Percentiles rank a stretch among this genome's conserved stretches.
Conservation (phyloP, 1,284 basidiomycete genomes). For the Ustilago esculenta region DNA sequence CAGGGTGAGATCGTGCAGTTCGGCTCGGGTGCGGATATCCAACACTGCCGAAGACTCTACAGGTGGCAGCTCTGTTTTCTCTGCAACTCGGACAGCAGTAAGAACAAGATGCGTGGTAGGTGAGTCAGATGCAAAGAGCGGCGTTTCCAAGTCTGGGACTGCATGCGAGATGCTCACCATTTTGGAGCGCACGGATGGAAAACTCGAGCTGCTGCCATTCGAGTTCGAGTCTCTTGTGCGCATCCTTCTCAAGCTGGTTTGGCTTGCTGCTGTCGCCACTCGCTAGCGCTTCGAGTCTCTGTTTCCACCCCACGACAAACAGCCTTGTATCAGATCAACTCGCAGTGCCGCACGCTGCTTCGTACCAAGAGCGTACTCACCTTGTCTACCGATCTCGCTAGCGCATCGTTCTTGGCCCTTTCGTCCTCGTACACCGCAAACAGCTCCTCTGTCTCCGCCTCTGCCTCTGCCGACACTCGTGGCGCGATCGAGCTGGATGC, state of each 20-base stretch:
- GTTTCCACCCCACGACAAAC: no score
- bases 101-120: background rate
- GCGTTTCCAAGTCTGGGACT: no score
- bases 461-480: conserved; percentile 7
- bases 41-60: conserved; percentile 24
- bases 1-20: conserved; percentile 26
- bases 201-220: conserved; percentile 46
- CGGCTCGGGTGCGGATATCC: conserved; percentile 32
- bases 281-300: conserved; percentile 19
- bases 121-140: background rate
- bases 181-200: conserved; percentile 25
- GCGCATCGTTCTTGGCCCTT: conserved; percentile 31
- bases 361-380: conserved; percentile 1
- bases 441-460: conserved; percentile 24
- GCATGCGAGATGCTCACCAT: conserved; percentile 13
- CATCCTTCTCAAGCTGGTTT: background rate
- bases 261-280: conserved; percentile 1
- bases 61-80: conserved; percentile 18
- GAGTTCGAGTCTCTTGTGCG: conserved; percentile 15
- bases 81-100: background rate
- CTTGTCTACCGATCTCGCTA: conserved; percentile 21
- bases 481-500: background rate
- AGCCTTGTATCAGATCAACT: no score
- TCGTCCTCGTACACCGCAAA: conserved; percentile 39
- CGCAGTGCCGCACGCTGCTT: background rate